These are phyloP conservation scores for Lodderomyces metapsilosis DNA, from an alignment of 1,139 yeast species.

Conservation along the genomic window DNA sequence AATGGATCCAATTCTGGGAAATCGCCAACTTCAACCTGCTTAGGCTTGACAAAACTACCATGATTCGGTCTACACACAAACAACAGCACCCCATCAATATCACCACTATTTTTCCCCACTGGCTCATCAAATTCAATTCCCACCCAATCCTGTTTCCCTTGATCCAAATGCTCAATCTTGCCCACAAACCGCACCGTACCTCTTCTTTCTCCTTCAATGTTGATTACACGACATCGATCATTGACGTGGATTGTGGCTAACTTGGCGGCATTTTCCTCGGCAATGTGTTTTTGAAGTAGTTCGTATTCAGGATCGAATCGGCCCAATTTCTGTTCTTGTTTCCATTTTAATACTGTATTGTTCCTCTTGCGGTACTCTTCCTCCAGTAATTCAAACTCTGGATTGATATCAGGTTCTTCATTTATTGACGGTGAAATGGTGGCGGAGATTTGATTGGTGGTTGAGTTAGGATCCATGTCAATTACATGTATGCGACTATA, in stretches of 20 bases:
- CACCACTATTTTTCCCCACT: constrained; percentile 45
- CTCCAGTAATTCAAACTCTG: constrained; percentile 53
- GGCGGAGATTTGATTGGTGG: constrained; percentile 30
- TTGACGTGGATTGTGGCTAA: constrained; percentile 28
- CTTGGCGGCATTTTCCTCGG: constrained; percentile 19
- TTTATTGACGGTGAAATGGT: constrained; percentile 17
- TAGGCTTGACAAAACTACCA: constrained; percentile 54
- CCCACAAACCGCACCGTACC: constrained; percentile 75
- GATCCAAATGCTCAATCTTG: constrained; percentile 55
- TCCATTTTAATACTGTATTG: constrained; percentile 77
- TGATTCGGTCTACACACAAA: constrained; percentile 40
- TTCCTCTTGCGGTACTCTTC: constrained; percentile 62
- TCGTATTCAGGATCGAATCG: constrained; percentile 60
- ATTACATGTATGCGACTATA: constrained; percentile 51
- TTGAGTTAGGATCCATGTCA: constrained; percentile 54
- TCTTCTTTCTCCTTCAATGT: constrained; percentile 53
- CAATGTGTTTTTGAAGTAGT: constrained; percentile 19
- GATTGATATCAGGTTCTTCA: constrained; percentile 14
- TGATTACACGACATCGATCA: constrained; percentile 41
- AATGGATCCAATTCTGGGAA: constrained; percentile 47
- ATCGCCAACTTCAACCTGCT: constrained; percentile 52
- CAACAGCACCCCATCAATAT: constrained; percentile 29
- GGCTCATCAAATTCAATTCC: constrained; percentile 53
- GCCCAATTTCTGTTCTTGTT: constrained; percentile 63
- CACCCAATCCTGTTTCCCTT: constrained; percentile 43